A percentile compares a stretch with the other conserved stretches of the same genome.
Evolutionary conservation across 2,329 filamentous ascomycete species (phyloP).

Genomic region (Thyridium curvatum): DNA sequence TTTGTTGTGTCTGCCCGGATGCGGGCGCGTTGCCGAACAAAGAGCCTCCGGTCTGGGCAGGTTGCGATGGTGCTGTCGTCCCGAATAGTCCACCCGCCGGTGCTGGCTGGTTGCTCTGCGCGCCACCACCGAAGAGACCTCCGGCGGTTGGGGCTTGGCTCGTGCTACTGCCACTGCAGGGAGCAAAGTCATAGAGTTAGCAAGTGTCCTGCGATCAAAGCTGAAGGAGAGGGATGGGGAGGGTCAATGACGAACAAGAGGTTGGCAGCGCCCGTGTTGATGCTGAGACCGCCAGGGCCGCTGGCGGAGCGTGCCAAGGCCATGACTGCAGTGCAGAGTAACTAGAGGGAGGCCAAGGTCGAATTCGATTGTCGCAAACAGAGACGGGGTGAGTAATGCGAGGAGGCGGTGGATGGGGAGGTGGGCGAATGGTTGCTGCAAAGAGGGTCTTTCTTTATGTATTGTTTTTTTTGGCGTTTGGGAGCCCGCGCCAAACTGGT

Average conservation of each 20-base stretch:
- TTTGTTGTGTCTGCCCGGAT: too few relatives aligned
- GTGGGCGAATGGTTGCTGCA: too few relatives aligned
- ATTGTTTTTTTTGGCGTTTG: background rate
- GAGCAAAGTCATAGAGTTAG: slow-evolving; percentile 3
- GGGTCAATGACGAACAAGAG: slow-evolving; percentile 35
- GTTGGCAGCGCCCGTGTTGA: slow-evolving; percentile 58
- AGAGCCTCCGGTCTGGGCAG: background rate
- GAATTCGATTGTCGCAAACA: background rate
- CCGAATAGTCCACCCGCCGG: slow-evolving; percentile 30
- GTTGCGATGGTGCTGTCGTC: slow-evolving; percentile 10
- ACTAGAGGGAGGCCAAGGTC: slow-evolving; percentile 1
- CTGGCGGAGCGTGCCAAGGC: slow-evolving; percentile 51
- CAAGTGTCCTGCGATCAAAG: too few relatives aligned
- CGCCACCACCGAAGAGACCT: slow-evolving; percentile 5
- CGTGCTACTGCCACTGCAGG: slow-evolving; percentile 19
- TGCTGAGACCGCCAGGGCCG: slow-evolving; percentile 54
- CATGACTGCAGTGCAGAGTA: slow-evolving; percentile 21
- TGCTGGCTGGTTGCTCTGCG: slow-evolving; percentile 17
- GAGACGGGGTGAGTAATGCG: too few relatives aligned
- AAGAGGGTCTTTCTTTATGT: background rate
- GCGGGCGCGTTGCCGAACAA: too few relatives aligned
- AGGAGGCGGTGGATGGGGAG: too few relatives aligned
- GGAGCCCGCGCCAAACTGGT: background rate
- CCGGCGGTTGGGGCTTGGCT: slow-evolving; percentile 23
- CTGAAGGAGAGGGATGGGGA: too few relatives aligned